A percentile compares a stretch with the other conserved stretches of the same genome.
These are phyloP conservation scores for Plasmodium chabaudi DNA, from an alignment of 169 alveolate genomes.

Conservation along the genomic window DNA sequence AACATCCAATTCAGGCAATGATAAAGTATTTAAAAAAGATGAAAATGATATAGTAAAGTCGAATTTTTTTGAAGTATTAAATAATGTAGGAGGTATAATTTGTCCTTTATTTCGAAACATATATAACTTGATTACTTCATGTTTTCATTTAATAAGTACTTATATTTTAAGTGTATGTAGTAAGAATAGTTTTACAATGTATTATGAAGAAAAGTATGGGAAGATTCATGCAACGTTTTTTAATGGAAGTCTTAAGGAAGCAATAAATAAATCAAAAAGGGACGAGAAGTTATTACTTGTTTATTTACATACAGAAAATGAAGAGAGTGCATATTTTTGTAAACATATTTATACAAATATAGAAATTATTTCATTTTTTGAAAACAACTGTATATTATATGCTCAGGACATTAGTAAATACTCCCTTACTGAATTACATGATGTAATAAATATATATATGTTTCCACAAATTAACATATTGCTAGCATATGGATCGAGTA, in stretches of 20 bases:
- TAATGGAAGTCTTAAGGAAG: conserved; percentile 44
- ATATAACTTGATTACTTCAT: conserved; percentile 12
- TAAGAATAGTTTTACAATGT: background rate
- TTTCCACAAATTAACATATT: conserved; percentile 46
- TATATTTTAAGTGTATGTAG: conserved; percentile 10
- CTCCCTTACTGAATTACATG: conserved; percentile 7
- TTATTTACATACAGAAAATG: conserved; percentile 47
- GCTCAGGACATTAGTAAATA: conserved; percentile 37
- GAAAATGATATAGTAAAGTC: conserved; percentile 20
- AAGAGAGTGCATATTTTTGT: conserved; percentile 34
- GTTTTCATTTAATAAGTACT: conserved; percentile 34
- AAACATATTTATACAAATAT: conserved; percentile 23
- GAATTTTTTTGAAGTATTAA: conserved; percentile 3
- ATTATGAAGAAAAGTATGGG: conserved; percentile 39
- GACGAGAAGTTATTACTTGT: conserved; percentile 52
- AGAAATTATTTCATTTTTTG: conserved; percentile 26
- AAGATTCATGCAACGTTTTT: conserved; percentile 30
- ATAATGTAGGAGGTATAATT: conserved; percentile 14
- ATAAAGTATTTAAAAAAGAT: background rate
- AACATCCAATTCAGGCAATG: background rate
- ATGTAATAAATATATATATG: conserved; percentile 18
- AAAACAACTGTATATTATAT: conserved; percentile 20
- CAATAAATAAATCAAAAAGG: conserved; percentile 30
- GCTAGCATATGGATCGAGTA: conserved; percentile 9
- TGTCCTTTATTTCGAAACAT: conserved; percentile 34